phyloP scores from a whole-genome alignment of 176 grass and related monocot species.

The Canna indica region DNA sequence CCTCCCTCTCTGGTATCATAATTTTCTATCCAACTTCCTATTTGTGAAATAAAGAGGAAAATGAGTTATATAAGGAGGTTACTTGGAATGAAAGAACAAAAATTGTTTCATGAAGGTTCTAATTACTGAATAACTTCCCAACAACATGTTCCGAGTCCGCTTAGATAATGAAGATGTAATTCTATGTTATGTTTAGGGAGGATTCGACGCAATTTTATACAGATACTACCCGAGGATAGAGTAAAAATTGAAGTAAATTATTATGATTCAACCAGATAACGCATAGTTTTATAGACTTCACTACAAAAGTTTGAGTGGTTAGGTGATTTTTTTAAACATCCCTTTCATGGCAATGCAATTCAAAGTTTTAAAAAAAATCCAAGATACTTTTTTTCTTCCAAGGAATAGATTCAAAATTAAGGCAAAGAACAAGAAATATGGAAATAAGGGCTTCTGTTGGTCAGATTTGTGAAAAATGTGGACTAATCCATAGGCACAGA shows the following conservation, averaged over 20 bases:
- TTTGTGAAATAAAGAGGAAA: no score
- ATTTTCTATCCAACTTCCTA: no score
- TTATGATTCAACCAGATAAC: conserved; percentile 1
- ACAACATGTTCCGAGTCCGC: not conserved
- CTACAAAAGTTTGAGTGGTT: not conserved
- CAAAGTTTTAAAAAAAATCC: no score
- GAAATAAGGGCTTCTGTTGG: not conserved
- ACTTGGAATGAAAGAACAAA: no score
- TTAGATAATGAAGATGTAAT: conserved; percentile 3
- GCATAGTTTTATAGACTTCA: conserved; percentile 1
- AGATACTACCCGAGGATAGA: not conserved
- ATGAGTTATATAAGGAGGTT: no score
- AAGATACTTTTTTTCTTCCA: conserved; percentile 1
- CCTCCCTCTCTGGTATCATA: no score
- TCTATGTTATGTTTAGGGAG: not conserved
- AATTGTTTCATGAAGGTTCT: conserved; percentile 5
- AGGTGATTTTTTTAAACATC: no score
- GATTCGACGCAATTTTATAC: not conserved
- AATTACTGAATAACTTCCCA: not conserved
- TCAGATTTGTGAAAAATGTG: not conserved
- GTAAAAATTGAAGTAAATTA: not conserved
- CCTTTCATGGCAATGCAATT: no score
- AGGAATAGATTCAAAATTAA: not conserved
- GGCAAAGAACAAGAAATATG: not conserved
- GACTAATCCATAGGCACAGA: not conserved